Evolutionary conservation across 176 grass and related monocot genomes (phyloP), one percentile per base, ranked within the genome.

Genomic region (Stipa capillata): DNA sequence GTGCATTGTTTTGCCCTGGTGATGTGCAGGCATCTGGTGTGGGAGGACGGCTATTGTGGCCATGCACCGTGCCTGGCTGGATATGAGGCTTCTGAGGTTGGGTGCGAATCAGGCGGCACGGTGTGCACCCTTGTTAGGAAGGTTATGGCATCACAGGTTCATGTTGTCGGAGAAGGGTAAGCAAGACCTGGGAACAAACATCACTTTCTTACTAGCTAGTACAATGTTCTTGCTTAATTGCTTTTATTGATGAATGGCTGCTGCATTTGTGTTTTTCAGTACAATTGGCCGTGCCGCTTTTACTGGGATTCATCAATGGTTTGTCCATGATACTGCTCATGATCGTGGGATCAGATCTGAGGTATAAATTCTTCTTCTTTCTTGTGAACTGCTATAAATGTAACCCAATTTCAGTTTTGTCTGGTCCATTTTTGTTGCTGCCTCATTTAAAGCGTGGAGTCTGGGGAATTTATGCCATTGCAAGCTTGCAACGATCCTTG

Each of bases 21-120:
- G 56, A 28, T 77, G 74, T 70, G 81, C 89, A 97, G 94, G 74
- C 89, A 82, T 88, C 88, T 97, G 40, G 89, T 92, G 51, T 97
- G 91, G 91, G 91, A 92, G 79, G 94, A 97, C 31, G 92, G 91
- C 11, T 92, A 61, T 34, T 97, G 90, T 14, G 72, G 87, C 35
- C 82, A 90, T 29, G 34, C 77, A 33, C 82, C 72, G 16, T 85
- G 82, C 66, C 33, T 64, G 0, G 37, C 49, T 4, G 78, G 78
- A 82, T 89, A 64, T 82, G 82, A 77, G 77, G 71, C 44, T 62
- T 75, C 82, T 25, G 87, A 89, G 23, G 55, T 24, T 23, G 82
- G 74, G 7, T 55, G 83, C 5, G 69, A 81, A 83, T 35, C 64
- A 12, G 43, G 82, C 13, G 84, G 70, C n/a, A 20, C 29, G 1